A percentile compares a stretch with the other conserved stretches of the same genome.
phyloP scores from a whole-genome alignment of 2,329 filamentous ascomycete genomes.

The Rutstroemia sp. region DNA sequence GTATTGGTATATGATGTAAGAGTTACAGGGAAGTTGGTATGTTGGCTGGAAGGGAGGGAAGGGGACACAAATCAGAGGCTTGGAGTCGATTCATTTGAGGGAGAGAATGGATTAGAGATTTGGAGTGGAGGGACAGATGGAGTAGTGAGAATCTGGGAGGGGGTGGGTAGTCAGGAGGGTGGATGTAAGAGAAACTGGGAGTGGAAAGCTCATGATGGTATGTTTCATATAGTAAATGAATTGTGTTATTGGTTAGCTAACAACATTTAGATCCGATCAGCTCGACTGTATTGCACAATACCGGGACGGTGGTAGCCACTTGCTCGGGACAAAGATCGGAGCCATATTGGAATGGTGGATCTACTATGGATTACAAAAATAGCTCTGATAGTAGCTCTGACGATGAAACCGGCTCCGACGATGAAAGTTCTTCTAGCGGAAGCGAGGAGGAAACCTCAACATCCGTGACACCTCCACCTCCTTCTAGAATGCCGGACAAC shows the following conservation, averaged over 20 bases:
- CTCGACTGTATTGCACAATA: conserved; percentile 27
- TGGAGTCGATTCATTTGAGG: conserved; percentile 46
- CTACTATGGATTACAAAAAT: conserved; percentile 5
- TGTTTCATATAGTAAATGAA: neutral
- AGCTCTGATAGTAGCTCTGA: conserved; percentile 10
- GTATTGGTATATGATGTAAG: conserved; percentile 57
- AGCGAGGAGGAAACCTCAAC: neutral
- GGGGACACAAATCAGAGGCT: conserved; percentile 49
- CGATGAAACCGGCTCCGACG: conserved; percentile 6
- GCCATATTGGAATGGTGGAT: conserved; percentile 11
- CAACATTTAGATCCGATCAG: conserved; percentile 23
- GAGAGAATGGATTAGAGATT: conserved; percentile 46
- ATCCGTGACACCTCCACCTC: neutral
- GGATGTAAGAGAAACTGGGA: conserved; percentile 22
- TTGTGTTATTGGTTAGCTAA: neutral
- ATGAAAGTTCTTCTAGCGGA: neutral
- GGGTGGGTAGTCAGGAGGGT: conserved; percentile 43
- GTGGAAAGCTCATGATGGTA: conserved; percentile 30
- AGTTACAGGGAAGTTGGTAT: conserved; percentile 48
- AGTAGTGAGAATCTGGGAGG: conserved; percentile 50
- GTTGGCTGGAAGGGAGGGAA: conserved; percentile 43
- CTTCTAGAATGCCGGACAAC: conserved; percentile 31
- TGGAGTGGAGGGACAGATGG: conserved; percentile 54
- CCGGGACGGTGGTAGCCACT: conserved; percentile 29
- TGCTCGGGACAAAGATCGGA: conserved; percentile 27